Conservation (phyloP, 1,139 yeast genomes). For the Zygosaccharomyces pseudobailii region DNA sequence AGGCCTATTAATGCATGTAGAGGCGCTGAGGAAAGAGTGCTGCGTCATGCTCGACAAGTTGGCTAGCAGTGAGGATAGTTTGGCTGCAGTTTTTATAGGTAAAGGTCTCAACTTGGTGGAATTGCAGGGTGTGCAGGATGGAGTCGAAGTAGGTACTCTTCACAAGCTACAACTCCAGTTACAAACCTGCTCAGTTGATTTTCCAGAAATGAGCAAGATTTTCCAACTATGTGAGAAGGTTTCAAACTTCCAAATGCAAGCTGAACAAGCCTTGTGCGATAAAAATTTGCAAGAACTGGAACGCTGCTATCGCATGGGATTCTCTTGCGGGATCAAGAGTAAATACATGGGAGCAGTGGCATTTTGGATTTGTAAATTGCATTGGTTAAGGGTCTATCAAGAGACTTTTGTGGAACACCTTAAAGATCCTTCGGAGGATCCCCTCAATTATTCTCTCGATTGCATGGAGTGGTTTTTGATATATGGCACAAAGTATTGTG, state of each 20-base stretch:
- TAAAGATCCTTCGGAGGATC: constrained; percentile 38
- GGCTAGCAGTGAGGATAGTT: not conserved
- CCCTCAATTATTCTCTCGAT: constrained; percentile 35
- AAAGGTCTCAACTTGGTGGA: constrained; percentile 9
- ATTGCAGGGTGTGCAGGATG: constrained; percentile 4
- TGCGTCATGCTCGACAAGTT: not conserved
- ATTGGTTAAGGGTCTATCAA: constrained; percentile 22
- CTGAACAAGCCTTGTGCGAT: constrained; percentile 3
- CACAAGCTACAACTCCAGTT: constrained; percentile 7
- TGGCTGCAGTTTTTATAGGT: constrained; percentile 2
- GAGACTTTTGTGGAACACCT: constrained; percentile 5
- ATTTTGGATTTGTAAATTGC: constrained; percentile 10
- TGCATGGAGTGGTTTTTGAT: constrained; percentile 14
- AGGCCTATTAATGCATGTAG: constrained; percentile 2
- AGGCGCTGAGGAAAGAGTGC: constrained; percentile 9
- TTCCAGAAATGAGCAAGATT: constrained; percentile 14
- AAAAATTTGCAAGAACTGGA: constrained; percentile 7
- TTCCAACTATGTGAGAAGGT: constrained; percentile 5
- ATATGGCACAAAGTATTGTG: constrained; percentile 19
- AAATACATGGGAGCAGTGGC: constrained; percentile 8
- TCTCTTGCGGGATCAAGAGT: constrained; percentile 9
- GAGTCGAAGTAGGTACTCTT: constrained; percentile 5
- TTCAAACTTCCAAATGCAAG: constrained; percentile 9
- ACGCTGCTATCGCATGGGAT: constrained; percentile 9
- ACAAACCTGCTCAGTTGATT: constrained; percentile 11